phyloP scores from a whole-genome alignment of 495 filamentous ascomycete species.

The Xanthoparmelia taractica region DNA sequence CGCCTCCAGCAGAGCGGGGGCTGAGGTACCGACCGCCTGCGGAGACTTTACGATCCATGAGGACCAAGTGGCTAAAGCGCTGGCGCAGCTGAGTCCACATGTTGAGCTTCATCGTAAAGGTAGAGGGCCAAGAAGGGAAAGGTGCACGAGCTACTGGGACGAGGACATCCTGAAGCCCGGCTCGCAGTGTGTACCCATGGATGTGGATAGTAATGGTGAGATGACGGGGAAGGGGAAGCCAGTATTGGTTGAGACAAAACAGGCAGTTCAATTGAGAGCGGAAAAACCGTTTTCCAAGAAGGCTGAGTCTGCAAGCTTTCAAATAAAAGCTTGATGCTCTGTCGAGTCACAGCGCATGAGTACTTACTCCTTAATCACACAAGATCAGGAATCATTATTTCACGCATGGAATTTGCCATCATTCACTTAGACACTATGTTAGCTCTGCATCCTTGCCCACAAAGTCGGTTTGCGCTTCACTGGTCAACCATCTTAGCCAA shows the following conservation, averaged over 20 bases:
- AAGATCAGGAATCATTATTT: no score
- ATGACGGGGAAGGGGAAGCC: constrained; percentile 2
- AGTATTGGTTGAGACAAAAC: constrained; percentile 9
- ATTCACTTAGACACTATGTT: not conserved
- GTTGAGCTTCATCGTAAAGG: constrained; percentile 23
- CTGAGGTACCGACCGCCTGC: not conserved
- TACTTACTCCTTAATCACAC: no score
- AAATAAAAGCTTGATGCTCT: constrained; percentile 5
- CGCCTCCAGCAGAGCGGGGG: not conserved
- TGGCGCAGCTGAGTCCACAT: constrained; percentile 20
- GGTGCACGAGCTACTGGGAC: constrained; percentile 26
- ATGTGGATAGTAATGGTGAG: not conserved
- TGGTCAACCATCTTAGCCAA: not conserved
- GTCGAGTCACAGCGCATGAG: not conserved
- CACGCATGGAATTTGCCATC: not conserved
- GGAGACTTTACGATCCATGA: constrained; percentile 19
- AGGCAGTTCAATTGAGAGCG: constrained; percentile 5
- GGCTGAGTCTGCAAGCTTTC: constrained; percentile 15
- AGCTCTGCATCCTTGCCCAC: not conserved
- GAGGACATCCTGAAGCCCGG: constrained; percentile 16
- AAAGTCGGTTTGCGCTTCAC: not conserved
- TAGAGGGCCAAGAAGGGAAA: constrained; percentile 19
- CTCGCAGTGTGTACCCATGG: not conserved
- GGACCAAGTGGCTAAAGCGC: constrained; percentile 6
- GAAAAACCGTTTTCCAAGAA: constrained; percentile 14